Evolutionary conservation across 75 land plant genomes (phyloP).

Genomic region (Isoetes taiwanensis): DNA sequence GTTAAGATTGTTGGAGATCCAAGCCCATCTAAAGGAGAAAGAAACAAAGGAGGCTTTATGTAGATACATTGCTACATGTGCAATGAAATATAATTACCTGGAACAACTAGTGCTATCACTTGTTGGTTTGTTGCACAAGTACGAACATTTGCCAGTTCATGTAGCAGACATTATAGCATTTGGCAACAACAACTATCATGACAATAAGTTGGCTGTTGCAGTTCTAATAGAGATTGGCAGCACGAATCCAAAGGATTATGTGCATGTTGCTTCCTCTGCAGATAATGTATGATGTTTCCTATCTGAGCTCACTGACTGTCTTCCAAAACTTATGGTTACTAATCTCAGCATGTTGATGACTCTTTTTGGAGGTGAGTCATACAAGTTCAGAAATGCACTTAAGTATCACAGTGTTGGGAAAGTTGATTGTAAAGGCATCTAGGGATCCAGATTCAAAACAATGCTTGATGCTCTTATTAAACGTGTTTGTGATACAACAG

Average conservation of each 20-base stretch:
- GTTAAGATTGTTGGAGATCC: conserved; percentile 63
- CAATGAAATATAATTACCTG: conserved; percentile 58
- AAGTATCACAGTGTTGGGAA: conserved; percentile 86
- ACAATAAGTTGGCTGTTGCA: conserved; percentile 59
- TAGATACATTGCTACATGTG: conserved; percentile 57
- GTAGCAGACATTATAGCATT: conserved; percentile 61
- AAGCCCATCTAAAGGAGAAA: conserved; percentile 38
- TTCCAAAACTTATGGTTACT: conserved; percentile 66
- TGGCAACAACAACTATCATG: conserved; percentile 57
- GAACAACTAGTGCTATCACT: conserved; percentile 68
- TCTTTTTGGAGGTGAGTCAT: conserved; percentile 92
- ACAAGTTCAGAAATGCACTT: conserved; percentile 84
- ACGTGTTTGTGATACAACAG: conserved; percentile 66
- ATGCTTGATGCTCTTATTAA: conserved; percentile 84
- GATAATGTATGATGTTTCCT: conserved; percentile 86
- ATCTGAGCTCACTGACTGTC: conserved; percentile 69
- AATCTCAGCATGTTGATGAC: conserved; percentile 81
- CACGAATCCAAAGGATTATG: conserved; percentile 66
- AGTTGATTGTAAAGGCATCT: conserved; percentile 62
- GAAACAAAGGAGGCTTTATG: conserved; percentile 62
- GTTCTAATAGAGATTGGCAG: conserved; percentile 79
- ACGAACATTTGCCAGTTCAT: conserved; percentile 51
- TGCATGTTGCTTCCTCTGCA: conserved; percentile 67
- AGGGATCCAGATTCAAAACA: conserved; percentile 58
- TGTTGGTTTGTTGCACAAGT: conserved; percentile 65